Percentiles rank a stretch among this genome's conserved stretches.
phyloP scores from a whole-genome alignment of 2,329 filamentous ascomycete species.

The Colletotrichum eremochloae region DNA sequence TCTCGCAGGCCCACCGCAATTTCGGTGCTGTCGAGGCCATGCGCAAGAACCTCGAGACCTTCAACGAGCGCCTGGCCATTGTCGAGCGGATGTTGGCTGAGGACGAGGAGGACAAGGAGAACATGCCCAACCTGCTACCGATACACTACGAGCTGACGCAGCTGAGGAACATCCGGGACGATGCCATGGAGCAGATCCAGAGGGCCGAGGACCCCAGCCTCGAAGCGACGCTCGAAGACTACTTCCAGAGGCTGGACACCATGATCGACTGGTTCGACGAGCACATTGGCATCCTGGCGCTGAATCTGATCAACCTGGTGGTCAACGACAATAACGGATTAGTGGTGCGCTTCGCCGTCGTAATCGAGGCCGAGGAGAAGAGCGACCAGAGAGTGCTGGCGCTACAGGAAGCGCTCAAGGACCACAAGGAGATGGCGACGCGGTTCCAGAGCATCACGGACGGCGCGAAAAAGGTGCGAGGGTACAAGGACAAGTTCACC shows the following conservation, averaged over 20 bases:
- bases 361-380: slow-evolving; percentile 96
- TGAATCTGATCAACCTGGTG: slow-evolving; percentile 90
- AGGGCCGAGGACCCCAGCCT: slow-evolving; percentile 79
- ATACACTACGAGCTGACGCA: slow-evolving; percentile 94
- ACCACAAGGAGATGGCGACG: slow-evolving; percentile 93
- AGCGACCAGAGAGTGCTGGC: slow-evolving; percentile 93
- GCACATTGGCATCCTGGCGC: slow-evolving; percentile 87
- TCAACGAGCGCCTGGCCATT: slow-evolving; percentile 80
- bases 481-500: slow-evolving; percentile 97
- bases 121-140: slow-evolving; percentile 90
- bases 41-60: slow-evolving; percentile 90
- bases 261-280: slow-evolving; percentile 96
- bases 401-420: slow-evolving; percentile 92
- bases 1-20: slow-evolving; percentile 95
- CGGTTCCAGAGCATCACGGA: slow-evolving; percentile 96
- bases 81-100: slow-evolving; percentile 84
- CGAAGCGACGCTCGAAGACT: slow-evolving; percentile 87
- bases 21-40: slow-evolving; percentile 95
- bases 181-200: slow-evolving; percentile 96
- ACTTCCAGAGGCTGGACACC: slow-evolving; percentile 88
- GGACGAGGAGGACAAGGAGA: slow-evolving; percentile 88
- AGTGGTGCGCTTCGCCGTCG: slow-evolving; percentile 89
- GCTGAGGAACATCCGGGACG: slow-evolving; percentile 92
- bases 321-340: slow-evolving; percentile 88
- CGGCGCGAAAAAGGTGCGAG: slow-evolving; percentile 90